Evolutionary conservation across 495 filamentous ascomycete genomes (phyloP), one percentile per base, ranked within the genome.

Genomic region (Aspergillus nidulans): DNA sequence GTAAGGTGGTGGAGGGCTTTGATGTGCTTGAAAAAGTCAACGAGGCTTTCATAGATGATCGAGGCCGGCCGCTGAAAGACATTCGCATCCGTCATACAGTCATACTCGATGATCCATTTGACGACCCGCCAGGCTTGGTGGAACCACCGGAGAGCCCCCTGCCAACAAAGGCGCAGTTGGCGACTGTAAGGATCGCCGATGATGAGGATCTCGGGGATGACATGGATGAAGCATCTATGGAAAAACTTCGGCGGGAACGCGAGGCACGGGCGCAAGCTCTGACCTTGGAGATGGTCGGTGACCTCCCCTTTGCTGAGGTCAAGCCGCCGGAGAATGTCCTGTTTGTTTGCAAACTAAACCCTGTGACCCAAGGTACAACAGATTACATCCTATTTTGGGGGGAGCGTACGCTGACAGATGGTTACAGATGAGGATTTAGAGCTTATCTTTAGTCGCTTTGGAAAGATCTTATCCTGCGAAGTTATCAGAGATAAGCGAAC

Each of bases 271-370:
- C 94, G 4, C 94, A 97, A 66, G 94, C 94, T 2, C 69, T 98
- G 58, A 98, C 94, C 0, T 77, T 98, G 39, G 94, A 98, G 68
- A 96, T 98, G 87, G 91, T 98, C 67, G 94, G 94, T 20, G 94
- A 98, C 70, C 79, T 98, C 53, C 95, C 94, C 10, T 98, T 96
- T 67, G 94, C 94, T 52, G 94, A 97, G 71, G 92, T 98, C 67
- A 96, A 95, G 57, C 94, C 94, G 6, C 94, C 94, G 1, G 94
- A 98, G 72, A 97, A 98, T 65, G 85, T 98, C 24, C 77, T 98
- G 12, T 98, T 98, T 64, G 94, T 98, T 55, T 98, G 94, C 85
- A 97, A 98, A 68, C 77, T 98, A 20, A 98, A 98, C 57, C 95
- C 95, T 0, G 91, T 98, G 43, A 98, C 94, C 47, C 84, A 85